phyloP scores from a whole-genome alignment of 495 filamentous ascomycete species.

The Tuber brumale region DNA sequence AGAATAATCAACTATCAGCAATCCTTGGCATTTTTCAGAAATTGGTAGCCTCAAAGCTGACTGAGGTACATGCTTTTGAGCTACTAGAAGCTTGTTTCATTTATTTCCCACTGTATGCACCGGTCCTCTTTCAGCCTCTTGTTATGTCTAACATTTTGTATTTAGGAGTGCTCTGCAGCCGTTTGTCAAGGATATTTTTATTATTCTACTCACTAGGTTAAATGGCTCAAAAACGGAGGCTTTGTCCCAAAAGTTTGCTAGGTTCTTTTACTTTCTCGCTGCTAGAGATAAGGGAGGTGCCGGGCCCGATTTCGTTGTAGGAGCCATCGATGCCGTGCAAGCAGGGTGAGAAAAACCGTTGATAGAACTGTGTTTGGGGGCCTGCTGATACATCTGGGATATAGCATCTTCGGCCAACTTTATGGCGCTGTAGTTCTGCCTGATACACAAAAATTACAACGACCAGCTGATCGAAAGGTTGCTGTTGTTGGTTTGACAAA shows the following conservation, averaged over 20 bases:
- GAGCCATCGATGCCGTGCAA: constrained; percentile 72
- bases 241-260: constrained; percentile 72
- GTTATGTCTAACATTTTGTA: constrained; percentile 37
- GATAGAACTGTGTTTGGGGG: neutral
- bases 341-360: constrained; percentile 42
- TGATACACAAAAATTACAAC: constrained; percentile 75
- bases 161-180: constrained; percentile 57
- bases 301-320: constrained; percentile 83
- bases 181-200: constrained; percentile 73
- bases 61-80: constrained; percentile 79
- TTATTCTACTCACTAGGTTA: constrained; percentile 74
- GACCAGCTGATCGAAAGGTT: constrained; percentile 83
- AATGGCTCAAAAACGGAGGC: constrained; percentile 70
- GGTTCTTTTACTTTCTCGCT: constrained; percentile 86
- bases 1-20: constrained; percentile 68
- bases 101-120: constrained; percentile 57
- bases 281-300: constrained; percentile 69
- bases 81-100: constrained; percentile 72
- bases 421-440: constrained; percentile 82
- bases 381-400: constrained; percentile 24
- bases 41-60: constrained; percentile 63
- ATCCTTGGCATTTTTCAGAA: constrained; percentile 90
- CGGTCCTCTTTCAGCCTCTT: neutral
- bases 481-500: constrained; percentile 89
- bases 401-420: constrained; percentile 69